Evolutionary conservation across 345 rosid species (phyloP), one percentile per base, ranked within the genome.

Genomic region (Camelina sativa): DNA sequence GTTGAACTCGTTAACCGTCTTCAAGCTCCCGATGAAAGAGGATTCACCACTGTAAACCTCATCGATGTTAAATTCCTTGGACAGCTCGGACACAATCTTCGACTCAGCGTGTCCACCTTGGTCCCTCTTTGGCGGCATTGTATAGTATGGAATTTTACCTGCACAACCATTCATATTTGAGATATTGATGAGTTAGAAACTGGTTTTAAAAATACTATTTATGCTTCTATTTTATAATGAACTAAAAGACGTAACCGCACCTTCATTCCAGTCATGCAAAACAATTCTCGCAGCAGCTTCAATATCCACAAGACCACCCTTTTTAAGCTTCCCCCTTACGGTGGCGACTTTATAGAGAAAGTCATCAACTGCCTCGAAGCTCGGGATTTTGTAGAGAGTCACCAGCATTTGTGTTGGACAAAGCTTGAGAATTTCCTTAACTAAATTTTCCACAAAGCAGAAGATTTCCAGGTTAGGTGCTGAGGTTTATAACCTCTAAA

Each of bases 251-350:
- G 43, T 38, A 38, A 10, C 61, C 75, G 38, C 82, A 90, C 96
- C 97, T 69, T 88, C 89, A 77, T 89, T 92, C 97, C 96, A 92
- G 82, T 92, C 96, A 60, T 85, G 97, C 81, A 95, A 84, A 74
- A 92, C 86, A 65, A 92, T 87, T 80, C 90, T 89, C 10, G 99
- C 97, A 57, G 96, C 86, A 65, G 98, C 89, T 9, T 92, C 94
- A 51, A 85, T 89, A 78, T 95, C 97, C 63, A 89, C 89, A 60
- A 90, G 65, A 74, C 99, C 97, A 76, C 99, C 99, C 84, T 95
- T 95, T 74, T 90, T 95, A 11, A 95, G 97, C 85, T 85, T 89
- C 35, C 99, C 99, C 78, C 98, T 87, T 2, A 90, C 91, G 17
- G 87, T 83, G 60, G 98, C 98, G 6, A 95, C 87, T 79, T 90